These are phyloP conservation scores for Apiotrichum mycotoxinovorans DNA, from an alignment of 1,284 basidiomycete genomes.

Conservation along the genomic window DNA sequence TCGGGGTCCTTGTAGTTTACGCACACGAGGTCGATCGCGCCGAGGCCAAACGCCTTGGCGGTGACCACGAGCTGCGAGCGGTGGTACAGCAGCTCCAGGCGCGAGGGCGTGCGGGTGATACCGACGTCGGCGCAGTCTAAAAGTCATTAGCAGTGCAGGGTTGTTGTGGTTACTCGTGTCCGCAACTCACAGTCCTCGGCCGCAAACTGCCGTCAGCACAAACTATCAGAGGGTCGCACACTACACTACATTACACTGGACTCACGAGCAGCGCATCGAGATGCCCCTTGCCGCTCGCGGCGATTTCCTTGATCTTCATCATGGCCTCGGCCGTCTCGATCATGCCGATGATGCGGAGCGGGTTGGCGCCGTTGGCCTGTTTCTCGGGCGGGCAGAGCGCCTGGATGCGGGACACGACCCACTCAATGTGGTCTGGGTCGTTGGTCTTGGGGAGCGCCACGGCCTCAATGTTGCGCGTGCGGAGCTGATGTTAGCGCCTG, in stretches of 20 bases:
- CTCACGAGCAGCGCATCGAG: constrained; percentile 37
- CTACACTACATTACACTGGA: constrained; percentile 29
- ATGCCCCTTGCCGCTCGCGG: constrained; percentile 36
- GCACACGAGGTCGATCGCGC: constrained; percentile 91
- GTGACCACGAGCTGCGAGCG: constrained; percentile 79
- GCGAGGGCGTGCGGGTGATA: constrained; percentile 70
- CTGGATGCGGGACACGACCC: constrained; percentile 56
- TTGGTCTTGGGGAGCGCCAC: constrained; percentile 79
- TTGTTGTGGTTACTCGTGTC: too few species aligned
- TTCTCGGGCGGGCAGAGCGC: constrained; percentile 28
- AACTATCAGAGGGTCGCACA: background rate
- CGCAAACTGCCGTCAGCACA: constrained; percentile 73
- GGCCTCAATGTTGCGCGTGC: constrained; percentile 52
- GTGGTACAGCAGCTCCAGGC: constrained; percentile 75
- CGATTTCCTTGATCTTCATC: constrained; percentile 38
- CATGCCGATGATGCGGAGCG: constrained; percentile 66
- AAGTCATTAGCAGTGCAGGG: background rate
- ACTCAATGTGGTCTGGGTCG: constrained; percentile 61
- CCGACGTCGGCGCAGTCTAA: constrained; percentile 77
- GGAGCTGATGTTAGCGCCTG: constrained; percentile 24
- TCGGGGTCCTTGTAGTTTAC: constrained; percentile 77
- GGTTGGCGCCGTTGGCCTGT: constrained; percentile 27
- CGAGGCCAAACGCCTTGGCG: constrained; percentile 77
- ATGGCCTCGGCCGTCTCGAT: constrained; percentile 70
- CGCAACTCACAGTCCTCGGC: constrained; percentile 74